phyloP scores from a whole-genome alignment of 148 eudicot genomes.

The Suaeda aralocaspica region DNA sequence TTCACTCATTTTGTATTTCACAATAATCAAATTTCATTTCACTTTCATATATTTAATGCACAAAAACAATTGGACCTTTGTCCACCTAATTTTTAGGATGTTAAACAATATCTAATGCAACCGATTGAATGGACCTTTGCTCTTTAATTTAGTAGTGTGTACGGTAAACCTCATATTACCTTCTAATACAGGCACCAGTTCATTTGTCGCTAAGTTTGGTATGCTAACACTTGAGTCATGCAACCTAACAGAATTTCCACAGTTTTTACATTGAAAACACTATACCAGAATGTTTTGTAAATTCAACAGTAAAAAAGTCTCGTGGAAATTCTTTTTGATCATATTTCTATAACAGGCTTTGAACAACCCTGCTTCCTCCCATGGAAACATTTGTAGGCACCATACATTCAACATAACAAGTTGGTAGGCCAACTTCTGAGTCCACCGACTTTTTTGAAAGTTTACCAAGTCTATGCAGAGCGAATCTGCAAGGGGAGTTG shows the following conservation, averaged over 20 bases:
- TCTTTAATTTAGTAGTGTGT: background rate
- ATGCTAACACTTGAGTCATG: background rate
- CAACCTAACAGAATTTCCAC: conserved; percentile 18
- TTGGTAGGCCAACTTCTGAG: conserved; percentile 25
- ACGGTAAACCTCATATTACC: background rate
- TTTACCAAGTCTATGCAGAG: background rate
- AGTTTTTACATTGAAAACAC: background rate
- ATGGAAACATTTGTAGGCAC: background rate
- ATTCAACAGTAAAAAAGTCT: background rate
- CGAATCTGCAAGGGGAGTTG: conserved; percentile 10
- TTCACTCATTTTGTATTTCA: too few relatives aligned
- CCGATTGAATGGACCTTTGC: too few relatives aligned
- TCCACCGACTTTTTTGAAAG: conserved; percentile 16
- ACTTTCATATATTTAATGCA: too few relatives aligned
- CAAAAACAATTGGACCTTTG: too few relatives aligned
- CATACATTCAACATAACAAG: conserved; percentile 10
- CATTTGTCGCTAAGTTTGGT: conserved; percentile 2
- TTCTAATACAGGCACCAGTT: background rate
- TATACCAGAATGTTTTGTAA: conserved; percentile 31
- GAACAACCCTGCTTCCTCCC: conserved; percentile 2
- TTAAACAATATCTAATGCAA: too few relatives aligned
- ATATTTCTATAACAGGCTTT: conserved; percentile 25
- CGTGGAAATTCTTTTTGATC: background rate
- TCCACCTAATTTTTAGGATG: too few relatives aligned
- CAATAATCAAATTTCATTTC: too few relatives aligned